phyloP scores from a whole-genome alignment of 305 asterid genomes.

The Ajuga reptans region DNA sequence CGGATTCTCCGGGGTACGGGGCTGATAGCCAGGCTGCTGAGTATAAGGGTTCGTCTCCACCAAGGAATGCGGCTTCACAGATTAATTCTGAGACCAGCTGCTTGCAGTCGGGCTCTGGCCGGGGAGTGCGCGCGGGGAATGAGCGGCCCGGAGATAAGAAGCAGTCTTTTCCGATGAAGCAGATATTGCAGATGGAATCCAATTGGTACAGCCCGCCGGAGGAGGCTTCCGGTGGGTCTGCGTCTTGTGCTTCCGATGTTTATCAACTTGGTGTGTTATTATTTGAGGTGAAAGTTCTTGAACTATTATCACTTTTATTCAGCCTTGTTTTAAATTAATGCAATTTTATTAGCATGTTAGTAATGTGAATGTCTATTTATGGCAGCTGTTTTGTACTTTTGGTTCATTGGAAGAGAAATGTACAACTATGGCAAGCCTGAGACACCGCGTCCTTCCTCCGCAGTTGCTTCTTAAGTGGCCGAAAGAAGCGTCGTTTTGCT shows the following conservation, averaged over 20 bases:
- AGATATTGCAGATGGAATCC: conserved; percentile 42
- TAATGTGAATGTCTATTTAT: conserved; percentile 15
- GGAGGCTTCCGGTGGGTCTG: conserved; percentile 47
- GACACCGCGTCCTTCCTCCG: conserved; percentile 93
- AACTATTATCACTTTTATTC: neutral
- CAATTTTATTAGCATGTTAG: conserved; percentile 1
- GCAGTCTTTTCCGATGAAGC: conserved; percentile 48
- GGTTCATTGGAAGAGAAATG: conserved; percentile 66
- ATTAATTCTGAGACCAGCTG: conserved; percentile 38
- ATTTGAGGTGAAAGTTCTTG: conserved; percentile 52
- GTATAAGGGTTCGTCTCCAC: conserved; percentile 36
- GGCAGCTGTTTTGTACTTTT: conserved; percentile 77
- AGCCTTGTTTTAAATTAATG: neutral
- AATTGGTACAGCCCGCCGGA: conserved; percentile 50
- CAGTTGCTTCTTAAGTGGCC: conserved; percentile 95
- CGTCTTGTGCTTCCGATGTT: conserved; percentile 70
- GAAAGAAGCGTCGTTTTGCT: conserved; percentile 93
- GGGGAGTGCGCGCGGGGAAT: conserved; percentile 18
- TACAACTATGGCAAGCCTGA: conserved; percentile 67
- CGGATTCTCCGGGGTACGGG: conserved; percentile 61
- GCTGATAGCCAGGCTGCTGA: conserved; percentile 39
- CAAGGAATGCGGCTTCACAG: conserved; percentile 26
- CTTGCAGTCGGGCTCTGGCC: conserved; percentile 36
- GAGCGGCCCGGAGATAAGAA: conserved; percentile 30
- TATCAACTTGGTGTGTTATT: conserved; percentile 90